Evolutionary conservation across 169 alveolate genomes (phyloP).

Genomic region (Cryptosporidium muris): DNA sequence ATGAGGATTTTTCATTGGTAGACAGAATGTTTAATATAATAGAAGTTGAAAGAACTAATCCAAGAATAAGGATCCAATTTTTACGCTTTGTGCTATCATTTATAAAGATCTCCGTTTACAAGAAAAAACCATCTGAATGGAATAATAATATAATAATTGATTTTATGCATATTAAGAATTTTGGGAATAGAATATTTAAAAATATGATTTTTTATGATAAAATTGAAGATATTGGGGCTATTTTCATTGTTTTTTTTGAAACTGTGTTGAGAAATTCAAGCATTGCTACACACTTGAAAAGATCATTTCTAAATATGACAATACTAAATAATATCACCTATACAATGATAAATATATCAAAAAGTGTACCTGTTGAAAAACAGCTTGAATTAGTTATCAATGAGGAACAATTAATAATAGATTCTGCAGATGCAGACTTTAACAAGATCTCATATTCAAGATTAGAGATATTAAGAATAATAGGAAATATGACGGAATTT

Average conservation of each 20-base stretch:
- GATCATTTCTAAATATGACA: constrained; percentile 17
- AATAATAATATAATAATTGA: background rate
- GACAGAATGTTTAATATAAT: background rate
- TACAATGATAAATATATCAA: constrained; percentile 13
- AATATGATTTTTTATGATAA: constrained; percentile 21
- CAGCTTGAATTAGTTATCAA: constrained; percentile 1
- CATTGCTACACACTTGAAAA: background rate
- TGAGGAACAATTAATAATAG: background rate
- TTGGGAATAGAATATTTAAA: constrained; percentile 32
- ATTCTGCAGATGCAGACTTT: background rate
- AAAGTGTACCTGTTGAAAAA: background rate
- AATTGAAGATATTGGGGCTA: background rate
- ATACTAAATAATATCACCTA: constrained; percentile 23
- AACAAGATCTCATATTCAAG: no score
- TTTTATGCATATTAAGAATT: constrained; percentile 7
- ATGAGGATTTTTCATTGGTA: background rate
- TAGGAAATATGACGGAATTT: no score
- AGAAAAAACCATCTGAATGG: background rate
- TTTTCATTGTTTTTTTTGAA: constrained; percentile 7
- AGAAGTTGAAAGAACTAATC: background rate
- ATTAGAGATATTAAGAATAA: no score
- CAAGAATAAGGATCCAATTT: constrained; percentile 36
- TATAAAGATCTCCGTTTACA: background rate
- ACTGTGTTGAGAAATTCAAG: constrained; percentile 8
- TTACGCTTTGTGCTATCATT: constrained; percentile 40